Percentiles rank a stretch among this genome's conserved stretches.
Conservation (phyloP, 352 stramenopile species). For the Pythium sp. region DNA sequence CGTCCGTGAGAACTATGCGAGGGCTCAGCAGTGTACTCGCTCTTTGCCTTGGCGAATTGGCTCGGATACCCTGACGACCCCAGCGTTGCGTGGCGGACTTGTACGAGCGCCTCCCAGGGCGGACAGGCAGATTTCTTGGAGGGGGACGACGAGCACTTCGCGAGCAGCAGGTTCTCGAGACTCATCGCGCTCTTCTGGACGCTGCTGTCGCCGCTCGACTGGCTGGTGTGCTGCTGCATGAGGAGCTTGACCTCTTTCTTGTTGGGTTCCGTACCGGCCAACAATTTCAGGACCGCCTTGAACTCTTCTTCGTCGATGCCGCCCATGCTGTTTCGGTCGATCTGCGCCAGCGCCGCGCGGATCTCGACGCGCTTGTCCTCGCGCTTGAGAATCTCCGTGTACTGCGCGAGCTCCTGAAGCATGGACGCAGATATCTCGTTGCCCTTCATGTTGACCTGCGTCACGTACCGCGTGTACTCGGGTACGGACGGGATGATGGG, state of each 20-base stretch:
- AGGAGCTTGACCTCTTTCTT: constrained; percentile 74
- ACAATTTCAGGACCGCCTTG: constrained; percentile 70
- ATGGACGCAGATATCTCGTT: constrained; percentile 68
- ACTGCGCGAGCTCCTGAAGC: constrained; percentile 68
- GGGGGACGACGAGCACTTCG: constrained; percentile 64
- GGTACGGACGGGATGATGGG: constrained; percentile 36
- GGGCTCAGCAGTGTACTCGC: constrained; percentile 3
- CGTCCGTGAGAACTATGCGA: too few species aligned
- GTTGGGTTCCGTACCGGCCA: constrained; percentile 65
- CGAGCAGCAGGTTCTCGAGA: constrained; percentile 73
- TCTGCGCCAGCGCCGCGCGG: constrained; percentile 59
- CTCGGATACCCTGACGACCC: constrained; percentile 13
- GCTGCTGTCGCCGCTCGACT: constrained; percentile 30
- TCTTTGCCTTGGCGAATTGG: constrained; percentile 14
- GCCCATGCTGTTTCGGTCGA: constrained; percentile 57
- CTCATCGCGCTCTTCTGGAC: constrained; percentile 56
- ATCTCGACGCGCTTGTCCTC: constrained; percentile 84
- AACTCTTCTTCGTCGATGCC: constrained; percentile 77
- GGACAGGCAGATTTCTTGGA: constrained; percentile 68
- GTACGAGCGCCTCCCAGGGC: constrained; percentile 71
- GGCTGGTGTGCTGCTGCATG: constrained; percentile 54
- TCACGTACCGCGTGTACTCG: constrained; percentile 71
- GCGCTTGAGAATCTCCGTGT: constrained; percentile 65
- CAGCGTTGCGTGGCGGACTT: constrained; percentile 64
- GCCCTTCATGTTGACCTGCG: constrained; percentile 69